These are phyloP conservation scores for Tolypocladium tundrense DNA, from an alignment of 2,329 filamentous ascomycete genomes.

Conservation along the genomic window DNA sequence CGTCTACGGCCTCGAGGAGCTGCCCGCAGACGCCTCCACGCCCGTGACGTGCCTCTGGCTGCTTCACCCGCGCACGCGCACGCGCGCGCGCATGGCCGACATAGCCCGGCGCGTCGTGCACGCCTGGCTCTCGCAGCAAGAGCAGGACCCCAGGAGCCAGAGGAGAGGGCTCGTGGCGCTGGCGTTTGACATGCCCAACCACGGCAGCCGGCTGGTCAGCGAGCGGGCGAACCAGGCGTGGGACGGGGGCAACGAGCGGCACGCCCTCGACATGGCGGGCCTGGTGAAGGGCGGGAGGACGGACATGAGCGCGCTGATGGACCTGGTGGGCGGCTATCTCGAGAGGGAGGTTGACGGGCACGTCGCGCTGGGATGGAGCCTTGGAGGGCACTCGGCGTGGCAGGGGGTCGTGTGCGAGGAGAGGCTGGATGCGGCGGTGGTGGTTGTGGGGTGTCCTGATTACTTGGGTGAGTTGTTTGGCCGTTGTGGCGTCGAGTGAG, in stretches of 20 bases:
- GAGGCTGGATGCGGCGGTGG: slow-evolving; percentile 65
- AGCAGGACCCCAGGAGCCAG: background rate
- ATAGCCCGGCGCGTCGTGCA: slow-evolving; percentile 59
- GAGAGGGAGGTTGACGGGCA: slow-evolving; percentile 46
- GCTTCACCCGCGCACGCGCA: slow-evolving; percentile 67
- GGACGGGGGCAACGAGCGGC: slow-evolving; percentile 65
- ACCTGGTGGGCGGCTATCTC: slow-evolving; percentile 67
- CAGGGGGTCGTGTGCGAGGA: slow-evolving; percentile 69
- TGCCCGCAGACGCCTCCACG: slow-evolving; percentile 38
- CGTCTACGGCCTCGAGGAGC: slow-evolving; percentile 71
- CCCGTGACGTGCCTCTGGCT: slow-evolving; percentile 80
- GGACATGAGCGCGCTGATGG: slow-evolving; percentile 69
- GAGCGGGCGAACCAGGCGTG: slow-evolving; percentile 65
- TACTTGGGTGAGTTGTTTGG: slow-evolving; percentile 47
- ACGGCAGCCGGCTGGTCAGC: slow-evolving; percentile 64
- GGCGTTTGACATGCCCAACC: slow-evolving; percentile 87
- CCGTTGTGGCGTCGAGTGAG: background rate
- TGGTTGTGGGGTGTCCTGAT: slow-evolving; percentile 84
- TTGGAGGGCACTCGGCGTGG: slow-evolving; percentile 86
- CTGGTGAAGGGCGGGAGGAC: slow-evolving; percentile 60
- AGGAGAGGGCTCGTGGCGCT: slow-evolving; percentile 63
- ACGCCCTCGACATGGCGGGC: slow-evolving; percentile 88
- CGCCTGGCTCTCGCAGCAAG: slow-evolving; percentile 49
- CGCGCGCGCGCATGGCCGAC: slow-evolving; percentile 62
- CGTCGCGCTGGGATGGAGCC: slow-evolving; percentile 68